Base-by-base conservation (phyloP, 1,284 basidiomycete species). In the Quambalaria eucalypti region DNA sequence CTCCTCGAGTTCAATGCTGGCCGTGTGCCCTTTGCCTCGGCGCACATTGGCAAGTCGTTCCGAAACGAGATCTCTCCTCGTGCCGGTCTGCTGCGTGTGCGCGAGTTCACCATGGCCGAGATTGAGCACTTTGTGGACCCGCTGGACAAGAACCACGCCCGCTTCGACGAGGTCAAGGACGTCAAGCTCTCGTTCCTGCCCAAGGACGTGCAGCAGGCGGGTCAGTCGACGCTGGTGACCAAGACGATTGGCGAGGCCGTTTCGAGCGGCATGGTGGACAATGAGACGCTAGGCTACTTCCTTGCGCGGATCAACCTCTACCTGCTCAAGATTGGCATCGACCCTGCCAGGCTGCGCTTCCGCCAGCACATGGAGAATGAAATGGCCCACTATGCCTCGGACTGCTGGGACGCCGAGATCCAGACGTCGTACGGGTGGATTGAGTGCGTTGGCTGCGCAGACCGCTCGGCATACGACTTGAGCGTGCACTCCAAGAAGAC, bases 351-450 rank as follows among this genome's bases (percentile, higher is more conserved):
- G 9, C 79, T 97, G 61, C 84, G 93, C 56, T 97, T 96, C 84
- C 83, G 92, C 33, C 93, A 97, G 76, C 92, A 96, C 78, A 96
- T 96, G 91, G 82, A 78, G 58, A 90, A 89, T 79, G 93, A 97
- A 80, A 97, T 97, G 95, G 93, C 93, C 0, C 93, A 98, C 78
- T 98, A 98, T 77, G 93, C 93, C 56, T 84, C 90, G 29, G 93
- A 98, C 79, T 98, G 93, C 79, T 99, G 93, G 93, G 93, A 98
- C 76, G 92, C 92, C 56, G 93, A 98, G 80, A 96, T 98, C 64
- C 82, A 91, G 69, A 92, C 89, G 54, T 87, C 88, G 48, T 87
- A 85, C 68, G 93, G 93, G 51, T 98, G 95, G 95, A 93, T 90
- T 59, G 95, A 98, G 79, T 98, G 93, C 77, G 92, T 97, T 50